Conservation (phyloP, 176 grass and related monocot genomes). For the Cocos nucifera region DNA sequence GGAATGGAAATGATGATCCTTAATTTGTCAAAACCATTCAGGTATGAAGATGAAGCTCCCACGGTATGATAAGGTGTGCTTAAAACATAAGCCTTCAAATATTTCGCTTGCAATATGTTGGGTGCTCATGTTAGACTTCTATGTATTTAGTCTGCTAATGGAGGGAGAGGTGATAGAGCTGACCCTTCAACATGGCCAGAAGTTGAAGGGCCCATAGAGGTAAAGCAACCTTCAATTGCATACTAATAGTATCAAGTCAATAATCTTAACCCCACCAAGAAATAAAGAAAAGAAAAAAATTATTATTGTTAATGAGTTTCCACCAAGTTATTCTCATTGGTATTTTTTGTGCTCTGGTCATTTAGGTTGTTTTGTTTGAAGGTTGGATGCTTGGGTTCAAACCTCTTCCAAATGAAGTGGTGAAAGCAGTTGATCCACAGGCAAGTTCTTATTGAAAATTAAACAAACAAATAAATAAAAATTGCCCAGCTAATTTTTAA, state of each 20-base stretch:
- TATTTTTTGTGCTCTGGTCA: constrained; percentile 18
- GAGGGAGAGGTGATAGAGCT: constrained; percentile 91
- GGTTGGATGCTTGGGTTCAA: constrained; percentile 99
- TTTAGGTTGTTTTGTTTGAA: constrained; percentile 92
- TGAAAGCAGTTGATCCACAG: constrained; percentile 77
- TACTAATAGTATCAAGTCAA: not conserved
- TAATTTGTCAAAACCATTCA: constrained; percentile 33
- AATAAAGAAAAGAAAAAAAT: no score
- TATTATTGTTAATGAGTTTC: no score
- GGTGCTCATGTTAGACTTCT: constrained; percentile 28
- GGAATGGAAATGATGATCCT: constrained; percentile 22
- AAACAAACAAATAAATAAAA: no score
- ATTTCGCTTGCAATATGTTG: constrained; percentile 17
- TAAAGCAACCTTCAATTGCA: constrained; percentile 21
- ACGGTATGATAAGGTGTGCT: constrained; percentile 88
- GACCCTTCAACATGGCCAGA: constrained; percentile 86
- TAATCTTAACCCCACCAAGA: no score
- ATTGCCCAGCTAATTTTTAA: not conserved
- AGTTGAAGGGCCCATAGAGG: constrained; percentile 83
- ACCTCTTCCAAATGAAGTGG: constrained; percentile 82
- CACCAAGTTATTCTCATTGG: not conserved
- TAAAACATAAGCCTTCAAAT: no score
- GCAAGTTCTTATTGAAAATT: constrained; percentile 16
- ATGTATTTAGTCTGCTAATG: constrained; percentile 76
- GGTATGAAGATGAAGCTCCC: constrained; percentile 93